Evolutionary conservation across 257 asterid genomes (phyloP).

Genomic region (Solanum peruvianum): DNA sequence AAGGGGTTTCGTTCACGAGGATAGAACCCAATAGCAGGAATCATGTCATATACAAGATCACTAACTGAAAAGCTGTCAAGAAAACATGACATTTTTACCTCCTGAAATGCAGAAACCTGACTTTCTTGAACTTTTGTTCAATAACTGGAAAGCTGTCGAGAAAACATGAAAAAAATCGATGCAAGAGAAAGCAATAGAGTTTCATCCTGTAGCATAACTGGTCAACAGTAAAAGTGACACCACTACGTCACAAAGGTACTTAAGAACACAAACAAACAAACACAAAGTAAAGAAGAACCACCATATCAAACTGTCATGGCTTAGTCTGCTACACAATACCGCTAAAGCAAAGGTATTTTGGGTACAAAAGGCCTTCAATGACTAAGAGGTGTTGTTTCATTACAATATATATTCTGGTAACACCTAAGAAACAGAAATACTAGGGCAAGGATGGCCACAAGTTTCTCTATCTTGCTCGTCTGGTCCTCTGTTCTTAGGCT

Average conservation of each 20-base stretch:
- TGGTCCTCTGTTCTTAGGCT: conserved; percentile 24
- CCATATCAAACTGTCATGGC: neutral
- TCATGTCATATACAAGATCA: neutral
- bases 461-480: conserved; percentile 19
- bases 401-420: neutral
- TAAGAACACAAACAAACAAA: neutral
- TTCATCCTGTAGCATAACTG: neutral
- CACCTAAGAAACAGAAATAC: conserved; percentile 4
- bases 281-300: neutral
- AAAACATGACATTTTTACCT: neutral
- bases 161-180: neutral
- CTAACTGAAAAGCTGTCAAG: neutral
- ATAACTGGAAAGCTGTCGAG: neutral
- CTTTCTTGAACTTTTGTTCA: neutral
- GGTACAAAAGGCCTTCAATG: conserved; percentile 14
- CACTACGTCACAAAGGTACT: neutral
- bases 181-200: neutral
- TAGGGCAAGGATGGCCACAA: conserved; percentile 5
- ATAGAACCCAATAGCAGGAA: neutral
- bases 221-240: neutral
- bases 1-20: neutral
- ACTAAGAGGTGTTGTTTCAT: neutral
- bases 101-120: neutral
- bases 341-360: neutral
- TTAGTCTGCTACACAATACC: neutral